Evolutionary conservation across 176 grass and related monocot genomes (phyloP).

Genomic region (Lolium rigidum): DNA sequence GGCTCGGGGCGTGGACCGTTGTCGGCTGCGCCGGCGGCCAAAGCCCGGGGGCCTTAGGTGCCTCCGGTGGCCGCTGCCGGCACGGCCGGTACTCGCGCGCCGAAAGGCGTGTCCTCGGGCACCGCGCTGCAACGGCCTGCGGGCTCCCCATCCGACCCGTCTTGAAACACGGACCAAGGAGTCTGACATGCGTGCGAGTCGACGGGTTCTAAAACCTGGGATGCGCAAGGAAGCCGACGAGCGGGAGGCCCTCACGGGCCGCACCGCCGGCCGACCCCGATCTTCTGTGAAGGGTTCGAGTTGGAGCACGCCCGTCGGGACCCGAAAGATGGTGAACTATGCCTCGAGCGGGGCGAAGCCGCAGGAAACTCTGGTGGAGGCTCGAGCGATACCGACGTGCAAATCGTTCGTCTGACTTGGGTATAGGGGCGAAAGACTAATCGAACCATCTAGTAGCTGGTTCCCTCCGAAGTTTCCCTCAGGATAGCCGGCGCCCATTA

Average conservation of each 20-base stretch:
- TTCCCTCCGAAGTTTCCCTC: conserved; percentile 90
- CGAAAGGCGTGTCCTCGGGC: background rate
- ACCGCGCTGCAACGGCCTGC: conserved; percentile 23
- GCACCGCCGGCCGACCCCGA: conserved; percentile 65
- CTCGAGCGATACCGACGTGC: conserved; percentile 77
- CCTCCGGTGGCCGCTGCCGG: too few species aligned
- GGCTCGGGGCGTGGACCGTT: background rate
- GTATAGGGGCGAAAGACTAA: conserved; percentile 94
- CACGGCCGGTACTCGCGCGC: background rate
- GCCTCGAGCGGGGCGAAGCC: conserved; percentile 66
- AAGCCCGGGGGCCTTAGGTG: too few species aligned
- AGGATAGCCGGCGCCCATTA: conserved; percentile 53
- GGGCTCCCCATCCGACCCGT: conserved; percentile 68
- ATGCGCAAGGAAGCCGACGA: conserved; percentile 13
- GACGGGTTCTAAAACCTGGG: conserved; percentile 17
- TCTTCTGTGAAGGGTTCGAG: conserved; percentile 80
- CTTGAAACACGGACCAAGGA: conserved; percentile 90
- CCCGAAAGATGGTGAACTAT: conserved; percentile 88
- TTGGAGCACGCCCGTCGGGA: conserved; percentile 76
- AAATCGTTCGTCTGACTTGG: conserved; percentile 91
- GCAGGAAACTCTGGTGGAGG: conserved; percentile 85
- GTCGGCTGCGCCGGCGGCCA: too few species aligned
- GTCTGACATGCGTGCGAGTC: conserved; percentile 48
- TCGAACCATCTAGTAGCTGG: conserved; percentile 92
- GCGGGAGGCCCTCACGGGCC: background rate